phyloP scores from a whole-genome alignment of 805 yeast genomes.

The Priceomyces medius region DNA sequence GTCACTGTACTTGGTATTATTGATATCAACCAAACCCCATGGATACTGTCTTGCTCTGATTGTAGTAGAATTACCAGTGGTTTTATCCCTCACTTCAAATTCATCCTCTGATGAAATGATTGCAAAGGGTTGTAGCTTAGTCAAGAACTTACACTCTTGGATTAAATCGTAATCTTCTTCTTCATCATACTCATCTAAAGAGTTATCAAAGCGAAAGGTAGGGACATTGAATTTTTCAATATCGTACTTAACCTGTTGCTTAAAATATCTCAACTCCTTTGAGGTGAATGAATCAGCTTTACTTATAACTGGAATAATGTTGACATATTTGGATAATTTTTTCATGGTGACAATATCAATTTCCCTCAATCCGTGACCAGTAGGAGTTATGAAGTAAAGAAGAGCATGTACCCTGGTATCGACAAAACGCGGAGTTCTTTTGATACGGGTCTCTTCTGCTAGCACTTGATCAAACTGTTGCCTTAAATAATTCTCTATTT shows the following conservation, averaged over 20 bases:
- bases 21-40: slow-evolving; percentile 67
- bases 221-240: slow-evolving; percentile 71
- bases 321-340: slow-evolving; percentile 66
- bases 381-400: slow-evolving; percentile 73
- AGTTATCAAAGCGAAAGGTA: slow-evolving; percentile 66
- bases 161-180: slow-evolving; percentile 75
- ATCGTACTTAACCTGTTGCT: slow-evolving; percentile 58
- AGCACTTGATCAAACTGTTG: slow-evolving; percentile 77
- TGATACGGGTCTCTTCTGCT: slow-evolving; percentile 83
- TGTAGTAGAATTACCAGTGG: slow-evolving; percentile 42
- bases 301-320: slow-evolving; percentile 78
- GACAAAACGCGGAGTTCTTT: slow-evolving; percentile 79
- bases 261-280: slow-evolving; percentile 60
- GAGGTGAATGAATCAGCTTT: slow-evolving; percentile 78
- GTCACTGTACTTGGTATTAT: slow-evolving; percentile 52
- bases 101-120: slow-evolving; percentile 64
- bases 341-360: slow-evolving; percentile 73
- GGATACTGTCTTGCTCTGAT: slow-evolving; percentile 68
- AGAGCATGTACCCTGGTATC: slow-evolving; percentile 79
- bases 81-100: slow-evolving; percentile 38
- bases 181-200: slow-evolving; percentile 53
- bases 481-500: slow-evolving; percentile 63
- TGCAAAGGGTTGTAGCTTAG: slow-evolving; percentile 74
- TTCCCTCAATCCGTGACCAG: slow-evolving; percentile 78
- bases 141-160: slow-evolving; percentile 63